These are phyloP conservation scores for Scutellaria minor DNA, from an alignment of 257 asterid genomes.

Conservation along the genomic window DNA sequence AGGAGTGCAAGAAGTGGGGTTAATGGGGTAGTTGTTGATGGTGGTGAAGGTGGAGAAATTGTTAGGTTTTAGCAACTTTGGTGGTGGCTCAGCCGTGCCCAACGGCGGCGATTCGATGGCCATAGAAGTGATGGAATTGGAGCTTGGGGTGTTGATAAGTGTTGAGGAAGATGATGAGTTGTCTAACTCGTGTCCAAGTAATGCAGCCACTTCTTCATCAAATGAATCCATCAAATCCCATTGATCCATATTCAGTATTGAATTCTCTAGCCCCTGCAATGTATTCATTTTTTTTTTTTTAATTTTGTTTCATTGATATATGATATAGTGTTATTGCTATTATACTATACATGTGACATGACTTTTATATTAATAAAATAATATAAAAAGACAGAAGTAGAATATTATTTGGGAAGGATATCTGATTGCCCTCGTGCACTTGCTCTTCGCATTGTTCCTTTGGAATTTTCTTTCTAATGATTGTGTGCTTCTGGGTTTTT, in stretches of 20 bases:
- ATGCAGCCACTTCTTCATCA: slow-evolving; percentile 40
- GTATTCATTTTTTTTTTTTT: background rate
- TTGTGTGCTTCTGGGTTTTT: too few relatives aligned
- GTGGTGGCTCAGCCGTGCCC: slow-evolving; percentile 24
- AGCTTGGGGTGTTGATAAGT: slow-evolving; percentile 31
- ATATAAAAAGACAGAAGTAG: too few relatives aligned
- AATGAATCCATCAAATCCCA: slow-evolving; percentile 37
- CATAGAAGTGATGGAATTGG: slow-evolving; percentile 28
- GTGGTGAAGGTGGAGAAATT: slow-evolving; percentile 22
- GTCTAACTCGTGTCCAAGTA: slow-evolving; percentile 34
- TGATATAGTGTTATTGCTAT: too few relatives aligned
- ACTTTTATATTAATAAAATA: too few relatives aligned
- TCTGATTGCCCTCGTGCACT: too few relatives aligned
- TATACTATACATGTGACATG: too few relatives aligned
- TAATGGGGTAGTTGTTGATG: background rate
- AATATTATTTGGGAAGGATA: too few relatives aligned
- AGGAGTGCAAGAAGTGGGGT: slow-evolving; percentile 32
- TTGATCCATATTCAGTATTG: slow-evolving; percentile 32
- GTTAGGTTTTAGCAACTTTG: slow-evolving; percentile 41
- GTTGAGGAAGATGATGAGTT: slow-evolving; percentile 31
- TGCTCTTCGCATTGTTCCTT: too few relatives aligned
- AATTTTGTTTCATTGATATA: too few relatives aligned
- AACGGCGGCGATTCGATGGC: background rate
- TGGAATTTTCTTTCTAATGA: too few relatives aligned
- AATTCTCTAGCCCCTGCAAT: slow-evolving; percentile 39